These are phyloP conservation scores for Protea cynaroides DNA, from an alignment of 164 flowering plant genomes.

Conservation along the genomic window DNA sequence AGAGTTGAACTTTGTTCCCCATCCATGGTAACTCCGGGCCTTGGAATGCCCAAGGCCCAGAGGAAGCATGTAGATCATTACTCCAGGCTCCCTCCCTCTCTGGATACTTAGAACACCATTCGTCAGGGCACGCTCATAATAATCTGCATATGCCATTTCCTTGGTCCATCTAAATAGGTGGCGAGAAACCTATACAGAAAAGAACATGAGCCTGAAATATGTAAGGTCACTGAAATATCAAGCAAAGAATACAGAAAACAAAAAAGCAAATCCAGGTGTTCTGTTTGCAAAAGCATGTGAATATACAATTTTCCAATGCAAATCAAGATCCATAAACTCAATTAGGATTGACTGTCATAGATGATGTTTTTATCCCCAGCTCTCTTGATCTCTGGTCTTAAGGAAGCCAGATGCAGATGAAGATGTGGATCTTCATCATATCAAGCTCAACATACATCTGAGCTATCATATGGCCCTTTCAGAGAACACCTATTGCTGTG, in stretches of 20 bases:
- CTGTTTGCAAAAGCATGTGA: too few species aligned
- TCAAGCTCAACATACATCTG: too few species aligned
- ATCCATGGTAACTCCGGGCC: constrained; percentile 58
- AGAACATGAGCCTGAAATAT: not conserved
- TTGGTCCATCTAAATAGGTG: constrained; percentile 91
- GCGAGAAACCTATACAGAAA: constrained; percentile 60
- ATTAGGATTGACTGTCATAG: too few species aligned
- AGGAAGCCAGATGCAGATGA: too few species aligned
- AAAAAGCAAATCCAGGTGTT: too few species aligned
- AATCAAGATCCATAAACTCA: too few species aligned
- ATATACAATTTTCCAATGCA: too few species aligned
- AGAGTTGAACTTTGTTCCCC: constrained; percentile 68
- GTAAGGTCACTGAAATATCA: too few species aligned
- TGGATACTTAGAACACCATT: constrained; percentile 91
- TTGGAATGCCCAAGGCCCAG: constrained; percentile 68
- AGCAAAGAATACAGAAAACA: too few species aligned
- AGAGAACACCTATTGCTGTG: not conserved
- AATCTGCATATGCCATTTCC: constrained; percentile 84
- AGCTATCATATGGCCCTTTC: not conserved
- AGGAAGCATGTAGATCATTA: constrained; percentile 97
- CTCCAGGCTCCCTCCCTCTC: constrained; percentile 83
- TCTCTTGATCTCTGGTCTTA: too few species aligned
- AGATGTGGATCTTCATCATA: too few species aligned
- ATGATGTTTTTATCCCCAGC: too few species aligned
- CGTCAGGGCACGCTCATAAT: constrained; percentile 87